Base-by-base conservation (phyloP, 306 rosid species). In the Calophaca sinica region DNA sequence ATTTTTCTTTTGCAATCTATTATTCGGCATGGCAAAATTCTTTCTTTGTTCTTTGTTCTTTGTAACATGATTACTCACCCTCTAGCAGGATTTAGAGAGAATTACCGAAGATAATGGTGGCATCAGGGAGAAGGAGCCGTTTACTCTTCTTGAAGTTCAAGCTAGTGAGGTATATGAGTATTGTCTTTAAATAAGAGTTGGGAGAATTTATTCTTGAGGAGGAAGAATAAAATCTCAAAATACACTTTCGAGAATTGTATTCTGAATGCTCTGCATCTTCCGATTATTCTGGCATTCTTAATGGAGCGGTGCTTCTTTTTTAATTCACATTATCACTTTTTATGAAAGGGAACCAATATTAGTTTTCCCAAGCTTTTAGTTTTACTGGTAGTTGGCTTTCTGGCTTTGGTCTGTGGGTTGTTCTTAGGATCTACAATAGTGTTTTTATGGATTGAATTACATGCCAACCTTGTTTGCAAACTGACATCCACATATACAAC, bases 61-160 rank as follows among this genome's bases (percentile, higher is more conserved):
- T 5, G 68, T 66, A 42, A 54, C 82, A 31, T n/a, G 8, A 62
- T 39, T 46, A 59, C 41, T 54, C 75, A 29, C 54, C 72, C 41
- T 26, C 79, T 69, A 35, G 69, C 92, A 94, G 99, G 96, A 90
- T 82, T 78, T 94, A 80, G 89, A 87, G 73, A 90, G 93, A 84
- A 83, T 94, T 26, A 77, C 84, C 63, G 84, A 79, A 68, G 89
- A 68, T 13, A 89, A 78, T 59, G 92, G 90, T 69, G 92, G 83
- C 57, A 83, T 83, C 74, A 74, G 76, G 76, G 96, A 90, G 84
- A 92, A 82, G 31, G 97, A 94, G 53, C 98, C 98, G 2, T 94
- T 94, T 86, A 87, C 81, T n/a, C 97, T 94, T 71, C 79, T 87
- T 62, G 80, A 80, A 78, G 73, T 63, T 78, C 65, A 71, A 78